phyloP scores from a whole-genome alignment of 2,329 filamentous ascomycete species.

The Malbranchea zuffiana region DNA sequence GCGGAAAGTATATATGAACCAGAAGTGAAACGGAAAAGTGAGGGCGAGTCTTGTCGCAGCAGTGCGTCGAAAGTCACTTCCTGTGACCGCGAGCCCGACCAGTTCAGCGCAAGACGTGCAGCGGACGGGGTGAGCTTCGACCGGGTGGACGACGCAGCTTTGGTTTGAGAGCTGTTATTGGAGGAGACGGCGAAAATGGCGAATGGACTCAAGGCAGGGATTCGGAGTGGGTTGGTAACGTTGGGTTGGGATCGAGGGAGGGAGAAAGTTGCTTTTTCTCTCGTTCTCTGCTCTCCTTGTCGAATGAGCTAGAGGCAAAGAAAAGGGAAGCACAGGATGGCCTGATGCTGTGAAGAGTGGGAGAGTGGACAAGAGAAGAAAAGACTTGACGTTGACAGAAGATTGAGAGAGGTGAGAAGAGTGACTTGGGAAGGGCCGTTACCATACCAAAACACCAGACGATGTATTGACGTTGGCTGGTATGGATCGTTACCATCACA shows the following conservation, averaged over 20 bases:
- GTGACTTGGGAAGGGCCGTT: too few species aligned
- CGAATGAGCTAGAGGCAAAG: too few species aligned
- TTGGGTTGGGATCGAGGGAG: neutral
- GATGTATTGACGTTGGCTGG: too few species aligned
- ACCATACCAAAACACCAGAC: too few species aligned
- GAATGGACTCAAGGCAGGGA: constrained; percentile 8
- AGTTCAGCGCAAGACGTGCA: constrained; percentile 6
- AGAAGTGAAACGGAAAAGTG: constrained; percentile 14
- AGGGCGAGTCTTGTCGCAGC: constrained; percentile 8
- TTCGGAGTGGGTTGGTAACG: constrained; percentile 4
- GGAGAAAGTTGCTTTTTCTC: neutral
- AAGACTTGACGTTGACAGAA: too few species aligned
- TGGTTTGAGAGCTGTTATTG: constrained; percentile 8
- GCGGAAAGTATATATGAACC: constrained; percentile 9
- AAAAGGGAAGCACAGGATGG: too few species aligned
- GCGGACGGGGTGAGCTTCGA: constrained; percentile 7
- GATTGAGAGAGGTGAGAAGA: too few species aligned
- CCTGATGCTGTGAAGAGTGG: too few species aligned
- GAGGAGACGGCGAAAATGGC: constrained; percentile 9
- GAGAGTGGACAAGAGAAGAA: too few species aligned
- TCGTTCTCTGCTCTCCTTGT: too few species aligned
- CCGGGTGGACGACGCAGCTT: constrained; percentile 2
- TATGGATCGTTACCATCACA: too few species aligned
- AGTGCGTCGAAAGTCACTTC: constrained; percentile 6
- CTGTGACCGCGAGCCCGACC: constrained; percentile 5